Conservation (phyloP, 2,329 filamentous ascomycete species). For the Bertia moriformis region DNA sequence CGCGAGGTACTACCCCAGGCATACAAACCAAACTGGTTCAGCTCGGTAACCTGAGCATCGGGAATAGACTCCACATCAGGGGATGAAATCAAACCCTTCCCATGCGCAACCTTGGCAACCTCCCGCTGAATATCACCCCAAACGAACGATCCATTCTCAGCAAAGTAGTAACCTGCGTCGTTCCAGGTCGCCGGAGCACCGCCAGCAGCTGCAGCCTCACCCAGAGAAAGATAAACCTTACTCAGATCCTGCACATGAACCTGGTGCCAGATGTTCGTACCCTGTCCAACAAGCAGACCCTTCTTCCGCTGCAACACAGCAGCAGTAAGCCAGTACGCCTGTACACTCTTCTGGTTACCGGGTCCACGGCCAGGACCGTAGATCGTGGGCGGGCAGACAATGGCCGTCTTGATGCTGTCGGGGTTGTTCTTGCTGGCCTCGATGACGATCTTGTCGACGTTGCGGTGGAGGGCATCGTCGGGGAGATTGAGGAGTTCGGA, state of each 20-base stretch:
- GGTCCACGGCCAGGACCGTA: slow-evolving; percentile 21
- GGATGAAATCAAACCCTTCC: neutral
- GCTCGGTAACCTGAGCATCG: slow-evolving; percentile 2
- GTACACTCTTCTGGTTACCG: slow-evolving; percentile 20
- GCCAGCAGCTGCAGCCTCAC: slow-evolving; percentile 19
- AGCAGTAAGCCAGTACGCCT: slow-evolving; percentile 20
- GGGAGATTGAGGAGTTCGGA: slow-evolving; percentile 22
- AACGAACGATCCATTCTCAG: slow-evolving; percentile 21
- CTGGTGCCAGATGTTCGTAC: slow-evolving; percentile 22
- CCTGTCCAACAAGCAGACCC: slow-evolving; percentile 20
- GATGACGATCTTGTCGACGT: slow-evolving; percentile 13
- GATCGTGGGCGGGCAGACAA: slow-evolving; percentile 22
- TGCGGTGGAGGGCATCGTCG: slow-evolving; percentile 20
- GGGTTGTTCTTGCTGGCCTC: slow-evolving; percentile 9
- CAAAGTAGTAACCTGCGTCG: slow-evolving; percentile 30
- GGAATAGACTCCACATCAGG: neutral
- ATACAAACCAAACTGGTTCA: slow-evolving; percentile 12
- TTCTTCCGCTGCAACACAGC: slow-evolving; percentile 18
- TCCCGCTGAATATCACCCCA: slow-evolving; percentile 21
- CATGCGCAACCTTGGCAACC: slow-evolving; percentile 12
- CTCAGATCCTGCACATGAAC: slow-evolving; percentile 23
- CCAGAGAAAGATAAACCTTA: slow-evolving; percentile 17
- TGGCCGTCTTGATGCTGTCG: slow-evolving; percentile 16
- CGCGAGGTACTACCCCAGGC: slow-evolving; percentile 20
- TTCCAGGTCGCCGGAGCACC: slow-evolving; percentile 22